Conservation (phyloP, 2,329 filamentous ascomycete species). For the Thelonectria olida region DNA sequence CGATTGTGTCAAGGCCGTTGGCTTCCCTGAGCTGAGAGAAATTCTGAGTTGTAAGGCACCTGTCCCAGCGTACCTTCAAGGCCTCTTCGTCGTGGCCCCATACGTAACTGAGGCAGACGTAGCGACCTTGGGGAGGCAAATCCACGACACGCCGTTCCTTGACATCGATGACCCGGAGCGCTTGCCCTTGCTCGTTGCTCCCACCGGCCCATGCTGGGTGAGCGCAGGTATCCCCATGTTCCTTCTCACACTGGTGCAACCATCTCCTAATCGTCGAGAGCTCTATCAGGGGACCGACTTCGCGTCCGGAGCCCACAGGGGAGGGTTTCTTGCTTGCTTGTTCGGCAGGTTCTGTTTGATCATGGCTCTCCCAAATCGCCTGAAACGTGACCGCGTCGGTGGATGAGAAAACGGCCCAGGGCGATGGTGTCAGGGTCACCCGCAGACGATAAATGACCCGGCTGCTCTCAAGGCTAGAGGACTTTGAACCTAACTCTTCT, state of each 20-base stretch:
- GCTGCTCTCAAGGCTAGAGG: neutral
- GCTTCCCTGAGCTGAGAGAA: neutral
- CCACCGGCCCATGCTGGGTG: slow-evolving; percentile 12
- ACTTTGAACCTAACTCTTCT: too few relatives aligned
- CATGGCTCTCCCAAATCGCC: slow-evolving; percentile 1
- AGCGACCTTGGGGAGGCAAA: slow-evolving; percentile 8
- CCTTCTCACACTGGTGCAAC: slow-evolving; percentile 20
- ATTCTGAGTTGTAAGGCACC: slow-evolving; percentile 6
- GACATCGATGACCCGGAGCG: slow-evolving; percentile 16
- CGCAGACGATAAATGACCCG: neutral
- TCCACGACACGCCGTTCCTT: slow-evolving; percentile 1
- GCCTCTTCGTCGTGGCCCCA: slow-evolving; percentile 13
- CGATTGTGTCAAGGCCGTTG: neutral
- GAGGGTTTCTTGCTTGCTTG: neutral
- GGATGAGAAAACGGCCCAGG: neutral
- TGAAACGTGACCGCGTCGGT: slow-evolving; percentile 7
- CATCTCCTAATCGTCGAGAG: neutral
- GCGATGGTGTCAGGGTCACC: slow-evolving; percentile 6
- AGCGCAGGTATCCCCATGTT: slow-evolving; percentile 2
- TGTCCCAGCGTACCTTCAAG: neutral
- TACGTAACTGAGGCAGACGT: slow-evolving; percentile 26
- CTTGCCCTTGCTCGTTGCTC: neutral
- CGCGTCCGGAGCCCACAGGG: slow-evolving; percentile 1
- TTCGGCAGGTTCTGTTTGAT: neutral
- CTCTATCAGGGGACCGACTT: neutral